phyloP scores from a whole-genome alignment of 108 stramenopile species.

The Chaetoceros muelleri region DNA sequence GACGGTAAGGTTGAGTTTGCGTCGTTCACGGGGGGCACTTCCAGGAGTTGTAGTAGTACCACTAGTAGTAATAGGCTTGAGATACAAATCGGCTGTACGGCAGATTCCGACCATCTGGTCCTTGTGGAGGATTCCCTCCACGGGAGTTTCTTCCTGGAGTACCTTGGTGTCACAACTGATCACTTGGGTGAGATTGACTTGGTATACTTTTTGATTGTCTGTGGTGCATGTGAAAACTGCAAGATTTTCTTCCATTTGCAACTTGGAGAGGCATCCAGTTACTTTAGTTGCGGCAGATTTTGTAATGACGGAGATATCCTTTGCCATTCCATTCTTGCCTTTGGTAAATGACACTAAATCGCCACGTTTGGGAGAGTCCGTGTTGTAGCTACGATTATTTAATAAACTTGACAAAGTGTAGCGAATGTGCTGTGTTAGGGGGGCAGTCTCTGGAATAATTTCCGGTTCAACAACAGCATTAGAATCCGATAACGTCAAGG shows the following conservation, averaged over 20 bases:
- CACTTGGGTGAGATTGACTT: conserved; percentile 48
- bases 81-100: conserved; percentile 62
- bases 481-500: conserved; percentile 4
- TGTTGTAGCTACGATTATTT: conserved; percentile 15
- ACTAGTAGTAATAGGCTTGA: conserved; percentile 21
- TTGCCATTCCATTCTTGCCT: conserved; percentile 37
- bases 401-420: conserved; percentile 29
- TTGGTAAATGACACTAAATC: conserved; percentile 66
- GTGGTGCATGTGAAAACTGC: conserved; percentile 31
- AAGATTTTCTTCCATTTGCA: conserved; percentile 28
- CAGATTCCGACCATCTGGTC: conserved; percentile 66
- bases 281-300: conserved; percentile 36
- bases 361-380: conserved; percentile 45
- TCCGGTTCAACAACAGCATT: conserved; percentile 2
- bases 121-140: conserved; percentile 68
- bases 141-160: conserved; percentile 49
- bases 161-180: conserved; percentile 53
- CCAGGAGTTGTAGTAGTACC: conserved; percentile 29
- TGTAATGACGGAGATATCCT: conserved; percentile 52
- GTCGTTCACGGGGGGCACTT: conserved; percentile 39
- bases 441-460: conserved; percentile 12
- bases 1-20: conserved; percentile 68
- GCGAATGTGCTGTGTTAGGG: conserved; percentile 29
- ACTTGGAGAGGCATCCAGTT: conserved; percentile 31
- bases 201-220: conserved; percentile 34